Conservation (phyloP, 2,329 filamentous ascomycete species). For the Fusarium sp. region DNA sequence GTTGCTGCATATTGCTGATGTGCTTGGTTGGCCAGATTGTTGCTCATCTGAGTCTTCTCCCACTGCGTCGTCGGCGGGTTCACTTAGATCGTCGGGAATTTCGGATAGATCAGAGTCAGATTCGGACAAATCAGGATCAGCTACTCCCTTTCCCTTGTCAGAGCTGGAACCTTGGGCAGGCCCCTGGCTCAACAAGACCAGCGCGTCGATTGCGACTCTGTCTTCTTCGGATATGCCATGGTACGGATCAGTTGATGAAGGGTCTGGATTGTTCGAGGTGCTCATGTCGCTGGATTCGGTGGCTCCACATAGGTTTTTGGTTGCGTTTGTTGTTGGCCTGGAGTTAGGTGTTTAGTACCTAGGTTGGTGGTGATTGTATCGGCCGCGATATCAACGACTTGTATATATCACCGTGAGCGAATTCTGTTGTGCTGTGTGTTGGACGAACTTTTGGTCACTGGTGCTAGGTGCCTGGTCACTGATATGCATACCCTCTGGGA, state of each 20-base stretch:
- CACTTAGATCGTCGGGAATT: not conserved
- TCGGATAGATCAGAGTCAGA: not conserved
- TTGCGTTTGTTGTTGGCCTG: not conserved
- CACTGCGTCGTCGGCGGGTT: not conserved
- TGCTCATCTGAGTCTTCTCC: not conserved
- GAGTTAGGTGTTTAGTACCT: not conserved
- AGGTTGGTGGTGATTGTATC: not conserved
- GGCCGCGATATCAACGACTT: not conserved
- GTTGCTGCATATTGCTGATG: no score
- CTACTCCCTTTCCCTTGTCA: not conserved
- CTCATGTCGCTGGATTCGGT: not conserved
- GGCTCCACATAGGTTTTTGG: not conserved
- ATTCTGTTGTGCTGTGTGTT: not conserved
- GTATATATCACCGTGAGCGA: not conserved
- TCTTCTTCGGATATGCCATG: not conserved
- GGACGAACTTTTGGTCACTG: not conserved
- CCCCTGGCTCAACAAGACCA: not conserved
- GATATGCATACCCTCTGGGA: no score
- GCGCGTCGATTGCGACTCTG: not conserved
- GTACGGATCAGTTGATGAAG: not conserved
- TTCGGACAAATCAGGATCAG: not conserved
- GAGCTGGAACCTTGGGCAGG: not conserved
- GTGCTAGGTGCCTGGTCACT: not conserved
- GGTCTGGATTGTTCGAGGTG: not conserved
- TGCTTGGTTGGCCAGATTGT: not conserved